Evolutionary conservation across 177 flowering plant species (phyloP).

Genomic region (Telopea speciosissima): DNA sequence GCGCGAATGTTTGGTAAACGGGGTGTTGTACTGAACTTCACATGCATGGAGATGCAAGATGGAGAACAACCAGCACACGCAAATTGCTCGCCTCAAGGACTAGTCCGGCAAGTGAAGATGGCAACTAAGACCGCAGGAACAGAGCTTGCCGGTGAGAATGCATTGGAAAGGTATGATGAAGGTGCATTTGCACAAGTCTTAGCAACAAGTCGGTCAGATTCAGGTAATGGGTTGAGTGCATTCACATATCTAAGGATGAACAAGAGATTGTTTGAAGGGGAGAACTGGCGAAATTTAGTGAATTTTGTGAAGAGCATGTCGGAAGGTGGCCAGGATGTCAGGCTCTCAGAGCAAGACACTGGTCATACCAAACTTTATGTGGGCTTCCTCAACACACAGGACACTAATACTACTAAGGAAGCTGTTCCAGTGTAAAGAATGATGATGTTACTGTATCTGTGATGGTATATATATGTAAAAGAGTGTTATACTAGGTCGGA

Average conservation of each 20-base stretch:
- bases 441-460: not conserved
- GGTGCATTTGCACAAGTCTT: constrained; percentile 56
- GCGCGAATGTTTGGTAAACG: constrained; percentile 54
- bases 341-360: constrained; percentile 42
- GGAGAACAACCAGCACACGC: constrained; percentile 63
- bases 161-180: constrained; percentile 76
- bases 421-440: constrained; percentile 33
- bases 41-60: constrained; percentile 96
- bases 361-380: constrained; percentile 50
- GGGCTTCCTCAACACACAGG: constrained; percentile 36
- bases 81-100: constrained; percentile 71
- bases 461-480: not conserved
- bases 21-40: constrained; percentile 64
- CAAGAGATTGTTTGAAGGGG: constrained; percentile 64
- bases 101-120: constrained; percentile 68
- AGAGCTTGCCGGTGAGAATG: constrained; percentile 90
- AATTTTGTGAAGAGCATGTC: constrained; percentile 69
- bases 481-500: constrained; percentile 3
- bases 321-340: constrained; percentile 46
- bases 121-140: constrained; percentile 43
- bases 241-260: constrained; percentile 82
- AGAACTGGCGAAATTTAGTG: constrained; percentile 73
- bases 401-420: constrained; percentile 20
- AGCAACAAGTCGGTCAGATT: constrained; percentile 57
- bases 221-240: constrained; percentile 62